Evolutionary conservation across 352 stramenopile genomes (phyloP).

Genomic region (Nothophytophthora sp.): DNA sequence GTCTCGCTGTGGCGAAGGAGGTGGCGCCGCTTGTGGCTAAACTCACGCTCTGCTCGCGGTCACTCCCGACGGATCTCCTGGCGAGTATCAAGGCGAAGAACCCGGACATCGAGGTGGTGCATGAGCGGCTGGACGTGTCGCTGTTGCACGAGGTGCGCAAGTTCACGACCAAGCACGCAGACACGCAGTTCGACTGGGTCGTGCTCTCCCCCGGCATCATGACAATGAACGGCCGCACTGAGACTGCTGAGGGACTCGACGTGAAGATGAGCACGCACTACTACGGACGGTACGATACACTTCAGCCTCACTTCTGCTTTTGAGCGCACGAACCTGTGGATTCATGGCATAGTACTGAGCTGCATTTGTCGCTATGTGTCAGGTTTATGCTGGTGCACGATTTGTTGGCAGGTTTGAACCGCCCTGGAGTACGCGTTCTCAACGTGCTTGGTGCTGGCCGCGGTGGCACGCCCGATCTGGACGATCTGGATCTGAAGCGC

Average conservation of each 20-base stretch:
- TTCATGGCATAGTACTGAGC: neutral
- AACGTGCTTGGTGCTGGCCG: conserved; percentile 26
- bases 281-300: conserved; percentile 20
- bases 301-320: neutral
- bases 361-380: conserved; percentile 1
- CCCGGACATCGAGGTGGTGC: conserved; percentile 18
- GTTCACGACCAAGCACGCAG: conserved; percentile 24
- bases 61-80: conserved; percentile 17
- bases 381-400: conserved; percentile 34
- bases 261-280: conserved; percentile 38
- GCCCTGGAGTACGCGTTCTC: conserved; percentile 26
- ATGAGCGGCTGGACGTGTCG: conserved; percentile 29
- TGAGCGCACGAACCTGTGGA: no score
- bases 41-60: conserved; percentile 27
- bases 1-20: conserved; percentile 20
- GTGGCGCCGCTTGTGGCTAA: conserved; percentile 27
- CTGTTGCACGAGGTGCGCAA: conserved; percentile 30
- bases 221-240: conserved; percentile 29
- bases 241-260: conserved; percentile 29
- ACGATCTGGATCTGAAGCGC: conserved; percentile 31
- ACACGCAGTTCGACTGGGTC: conserved; percentile 32
- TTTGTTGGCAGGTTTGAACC: conserved; percentile 16
- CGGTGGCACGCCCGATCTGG: conserved; percentile 21
- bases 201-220: conserved; percentile 23
- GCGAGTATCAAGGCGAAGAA: conserved; percentile 20